phyloP scores from a whole-genome alignment of 2,329 filamentous ascomycete genomes.

The Colletotrichum liaoningense region DNA sequence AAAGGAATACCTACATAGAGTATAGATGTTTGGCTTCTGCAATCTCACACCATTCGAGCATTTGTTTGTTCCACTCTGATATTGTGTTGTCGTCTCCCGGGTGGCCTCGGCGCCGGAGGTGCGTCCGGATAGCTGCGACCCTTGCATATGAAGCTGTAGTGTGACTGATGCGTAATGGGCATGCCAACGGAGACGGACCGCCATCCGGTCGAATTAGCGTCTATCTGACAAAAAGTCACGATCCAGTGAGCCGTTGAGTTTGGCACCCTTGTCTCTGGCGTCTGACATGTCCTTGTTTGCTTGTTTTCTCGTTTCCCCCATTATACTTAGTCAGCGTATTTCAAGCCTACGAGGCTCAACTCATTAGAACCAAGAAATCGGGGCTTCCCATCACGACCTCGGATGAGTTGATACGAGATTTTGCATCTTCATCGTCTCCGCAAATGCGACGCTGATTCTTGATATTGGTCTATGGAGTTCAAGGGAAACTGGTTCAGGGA shows the following conservation, averaged over 20 bases:
- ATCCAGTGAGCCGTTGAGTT: background rate
- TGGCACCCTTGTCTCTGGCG: background rate
- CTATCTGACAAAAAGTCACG: background rate
- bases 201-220: background rate
- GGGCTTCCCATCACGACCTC: background rate
- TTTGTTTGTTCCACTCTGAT: background rate
- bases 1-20: constrained; percentile 23
- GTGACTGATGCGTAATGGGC: background rate
- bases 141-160: background rate
- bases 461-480: background rate
- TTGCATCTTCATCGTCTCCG: too few species aligned
- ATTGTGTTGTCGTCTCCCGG: background rate
- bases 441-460: background rate
- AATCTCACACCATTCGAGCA: background rate
- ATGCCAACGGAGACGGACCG: background rate
- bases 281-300: background rate
- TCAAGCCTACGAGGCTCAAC: background rate
- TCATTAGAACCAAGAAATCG: background rate
- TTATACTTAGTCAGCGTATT: background rate
- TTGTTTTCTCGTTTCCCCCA: background rate
- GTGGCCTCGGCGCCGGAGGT: background rate
- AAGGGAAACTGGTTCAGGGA: background rate
- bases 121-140: background rate
- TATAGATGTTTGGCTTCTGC: constrained; percentile 11
- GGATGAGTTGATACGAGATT: background rate